Evolutionary conservation across 805 yeast species (phyloP).

Genomic region (Ogataea parapolymorpha): DNA sequence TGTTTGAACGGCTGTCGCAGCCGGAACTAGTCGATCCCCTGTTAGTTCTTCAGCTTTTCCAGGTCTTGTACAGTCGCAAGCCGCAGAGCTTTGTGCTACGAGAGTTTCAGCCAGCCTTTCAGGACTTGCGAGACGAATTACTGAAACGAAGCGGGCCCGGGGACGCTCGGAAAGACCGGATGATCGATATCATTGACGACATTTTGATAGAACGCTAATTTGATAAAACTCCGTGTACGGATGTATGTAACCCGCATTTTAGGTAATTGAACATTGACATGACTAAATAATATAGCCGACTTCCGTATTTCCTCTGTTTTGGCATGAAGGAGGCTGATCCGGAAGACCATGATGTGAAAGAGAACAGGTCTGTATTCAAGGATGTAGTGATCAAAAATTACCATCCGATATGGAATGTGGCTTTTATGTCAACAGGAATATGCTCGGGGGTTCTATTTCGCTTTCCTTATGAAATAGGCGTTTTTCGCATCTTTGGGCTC

Average conservation of each 20-base stretch:
- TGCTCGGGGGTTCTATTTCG: constrained; percentile 51
- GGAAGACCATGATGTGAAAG: not conserved
- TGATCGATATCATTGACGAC: constrained; percentile 3
- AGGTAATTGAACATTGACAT: not conserved
- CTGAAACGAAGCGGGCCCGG: not conserved
- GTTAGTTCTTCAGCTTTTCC: constrained; percentile 12
- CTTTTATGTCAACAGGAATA: constrained; percentile 81
- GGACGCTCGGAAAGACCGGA: not conserved
- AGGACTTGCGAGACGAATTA: constrained; percentile 11
- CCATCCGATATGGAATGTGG: constrained; percentile 62
- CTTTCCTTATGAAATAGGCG: constrained; percentile 44
- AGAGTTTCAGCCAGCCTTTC: constrained; percentile 16
- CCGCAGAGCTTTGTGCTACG: constrained; percentile 13
- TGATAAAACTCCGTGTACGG: not conserved
- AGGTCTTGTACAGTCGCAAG: constrained; percentile 11
- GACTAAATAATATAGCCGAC: not conserved
- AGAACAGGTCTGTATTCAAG: constrained; percentile 3
- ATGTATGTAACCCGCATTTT: not conserved
- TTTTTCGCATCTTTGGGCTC: constrained; percentile 22
- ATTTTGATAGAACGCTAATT: constrained; percentile 6
- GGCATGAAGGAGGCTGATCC: not conserved
- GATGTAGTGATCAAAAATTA: constrained; percentile 27
- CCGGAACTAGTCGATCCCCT: constrained; percentile 15
- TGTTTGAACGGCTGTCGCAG: constrained; percentile 11
- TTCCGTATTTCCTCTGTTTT: not conserved